phyloP scores from a whole-genome alignment of 2,329 filamentous ascomycete species.

The Penicillium digitatum region DNA sequence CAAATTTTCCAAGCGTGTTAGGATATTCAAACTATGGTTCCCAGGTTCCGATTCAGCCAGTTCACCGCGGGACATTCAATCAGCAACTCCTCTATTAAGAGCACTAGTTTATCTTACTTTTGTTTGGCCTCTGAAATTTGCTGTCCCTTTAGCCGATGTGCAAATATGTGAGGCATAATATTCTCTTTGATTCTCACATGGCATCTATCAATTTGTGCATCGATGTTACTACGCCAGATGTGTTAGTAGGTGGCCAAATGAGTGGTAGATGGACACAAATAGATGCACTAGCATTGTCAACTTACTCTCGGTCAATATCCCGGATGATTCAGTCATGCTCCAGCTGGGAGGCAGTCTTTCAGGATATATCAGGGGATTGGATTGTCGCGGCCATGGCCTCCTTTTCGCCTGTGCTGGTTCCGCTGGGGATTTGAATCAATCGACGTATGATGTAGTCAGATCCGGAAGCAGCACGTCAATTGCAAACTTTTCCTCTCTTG shows the following conservation, averaged over 20 bases:
- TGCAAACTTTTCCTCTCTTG: neutral
- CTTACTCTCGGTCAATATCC: neutral
- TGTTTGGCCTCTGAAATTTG: neutral
- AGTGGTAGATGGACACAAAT: neutral
- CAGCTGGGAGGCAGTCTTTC: neutral
- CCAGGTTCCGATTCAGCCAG: neutral
- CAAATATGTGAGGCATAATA: neutral
- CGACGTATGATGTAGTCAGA: neutral
- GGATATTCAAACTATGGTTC: neutral
- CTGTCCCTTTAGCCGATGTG: neutral
- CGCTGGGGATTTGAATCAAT: neutral
- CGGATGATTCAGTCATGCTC: neutral
- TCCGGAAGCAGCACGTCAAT: neutral
- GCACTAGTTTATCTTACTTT: neutral
- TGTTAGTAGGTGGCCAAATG: neutral
- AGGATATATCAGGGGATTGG: neutral
- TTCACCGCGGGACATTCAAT: neutral
- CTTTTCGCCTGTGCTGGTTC: neutral
- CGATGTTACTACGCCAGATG: neutral
- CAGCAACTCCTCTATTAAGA: neutral
- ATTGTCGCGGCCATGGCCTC: neutral
- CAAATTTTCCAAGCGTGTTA: neutral
- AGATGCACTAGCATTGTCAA: neutral
- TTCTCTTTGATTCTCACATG: neutral
- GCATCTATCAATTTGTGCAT: slow-evolving; percentile 2